phyloP scores from a whole-genome alignment of 1,139 yeast species.

The Geotrichum siamense region DNA sequence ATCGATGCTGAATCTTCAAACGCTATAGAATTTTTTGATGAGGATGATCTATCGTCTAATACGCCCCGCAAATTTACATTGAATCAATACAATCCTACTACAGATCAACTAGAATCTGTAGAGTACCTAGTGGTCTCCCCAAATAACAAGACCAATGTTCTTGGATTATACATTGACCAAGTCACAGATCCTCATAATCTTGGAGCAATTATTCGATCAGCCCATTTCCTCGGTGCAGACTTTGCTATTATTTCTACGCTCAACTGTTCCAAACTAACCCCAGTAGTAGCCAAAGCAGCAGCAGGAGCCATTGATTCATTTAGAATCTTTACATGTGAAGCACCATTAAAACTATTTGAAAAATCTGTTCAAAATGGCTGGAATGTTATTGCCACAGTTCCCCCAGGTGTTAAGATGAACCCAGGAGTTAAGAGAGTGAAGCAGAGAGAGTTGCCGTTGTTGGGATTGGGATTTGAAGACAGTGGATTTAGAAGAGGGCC shows the following conservation, averaged over 20 bases:
- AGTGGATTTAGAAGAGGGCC: constrained; percentile 42
- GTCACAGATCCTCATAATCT: constrained; percentile 85
- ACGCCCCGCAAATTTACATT: constrained; percentile 2
- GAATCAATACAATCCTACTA: constrained; percentile 1
- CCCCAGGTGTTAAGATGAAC: constrained; percentile 26
- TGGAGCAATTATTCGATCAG: constrained; percentile 80
- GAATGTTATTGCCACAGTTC: constrained; percentile 62
- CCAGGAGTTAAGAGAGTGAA: constrained; percentile 30
- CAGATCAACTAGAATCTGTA: neutral
- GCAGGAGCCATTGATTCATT: constrained; percentile 74
- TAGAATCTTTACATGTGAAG: constrained; percentile 50
- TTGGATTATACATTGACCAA: constrained; percentile 74
- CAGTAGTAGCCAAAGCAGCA: constrained; percentile 72
- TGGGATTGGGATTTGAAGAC: constrained; percentile 30
- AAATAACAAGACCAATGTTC: constrained; percentile 42
- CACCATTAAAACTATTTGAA: constrained; percentile 58
- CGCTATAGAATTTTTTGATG: constrained; percentile 8
- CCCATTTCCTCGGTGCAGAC: constrained; percentile 79
- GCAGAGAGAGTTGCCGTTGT: constrained; percentile 38
- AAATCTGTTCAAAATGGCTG: constrained; percentile 53
- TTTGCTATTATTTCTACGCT: constrained; percentile 63
- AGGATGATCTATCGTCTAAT: constrained; percentile 2
- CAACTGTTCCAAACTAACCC: constrained; percentile 68
- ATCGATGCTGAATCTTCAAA: neutral
- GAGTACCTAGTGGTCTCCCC: constrained; percentile 14